Percentiles rank a stretch among this genome's conserved stretches.
These are phyloP conservation scores for Coemansia sp. DNA, from an alignment of 192 early-diverging fungal species.

Conservation along the genomic window DNA sequence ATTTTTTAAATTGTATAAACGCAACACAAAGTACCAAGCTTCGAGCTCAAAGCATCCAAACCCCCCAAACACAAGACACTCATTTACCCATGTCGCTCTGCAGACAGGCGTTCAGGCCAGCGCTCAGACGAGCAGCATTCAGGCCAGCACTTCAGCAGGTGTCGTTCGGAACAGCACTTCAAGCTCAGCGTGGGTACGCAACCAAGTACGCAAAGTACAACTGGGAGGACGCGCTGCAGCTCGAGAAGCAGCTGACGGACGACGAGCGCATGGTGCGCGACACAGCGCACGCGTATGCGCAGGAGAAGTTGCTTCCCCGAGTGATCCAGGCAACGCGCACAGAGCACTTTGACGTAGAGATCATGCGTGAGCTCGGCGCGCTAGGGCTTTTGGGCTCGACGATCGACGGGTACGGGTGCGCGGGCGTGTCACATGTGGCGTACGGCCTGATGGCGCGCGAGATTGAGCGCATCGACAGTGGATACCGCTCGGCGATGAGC, in stretches of 20 bases:
- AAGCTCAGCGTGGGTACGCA: slow-evolving; percentile 26
- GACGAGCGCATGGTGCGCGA: slow-evolving; percentile 87
- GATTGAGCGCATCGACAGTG: slow-evolving; percentile 92
- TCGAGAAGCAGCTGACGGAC: slow-evolving; percentile 83
- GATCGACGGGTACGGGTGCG: slow-evolving; percentile 94
- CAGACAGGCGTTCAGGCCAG: too few species aligned
- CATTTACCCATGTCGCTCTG: too few species aligned
- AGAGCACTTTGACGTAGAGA: slow-evolving; percentile 86
- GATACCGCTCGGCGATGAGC: slow-evolving; percentile 97
- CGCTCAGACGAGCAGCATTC: not conserved
- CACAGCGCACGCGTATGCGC: slow-evolving; percentile 81
- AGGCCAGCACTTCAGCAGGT: not conserved
- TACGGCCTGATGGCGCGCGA: slow-evolving; percentile 97
- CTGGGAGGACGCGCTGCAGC: slow-evolving; percentile 83
- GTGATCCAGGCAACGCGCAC: slow-evolving; percentile 82
- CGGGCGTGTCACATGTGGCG: slow-evolving; percentile 95
- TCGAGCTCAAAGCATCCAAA: too few species aligned
- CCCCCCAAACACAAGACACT: too few species aligned
- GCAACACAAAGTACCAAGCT: too few species aligned
- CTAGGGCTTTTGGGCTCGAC: slow-evolving; percentile 91
- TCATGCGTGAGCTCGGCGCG: slow-evolving; percentile 92
- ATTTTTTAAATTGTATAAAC: too few species aligned
- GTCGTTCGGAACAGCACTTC: too few species aligned
- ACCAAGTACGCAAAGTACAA: slow-evolving; percentile 68
- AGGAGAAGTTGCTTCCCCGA: slow-evolving; percentile 82